Evolutionary conservation across 768 basidiomycete species (phyloP).

Genomic region (Lentinula lateritia): DNA sequence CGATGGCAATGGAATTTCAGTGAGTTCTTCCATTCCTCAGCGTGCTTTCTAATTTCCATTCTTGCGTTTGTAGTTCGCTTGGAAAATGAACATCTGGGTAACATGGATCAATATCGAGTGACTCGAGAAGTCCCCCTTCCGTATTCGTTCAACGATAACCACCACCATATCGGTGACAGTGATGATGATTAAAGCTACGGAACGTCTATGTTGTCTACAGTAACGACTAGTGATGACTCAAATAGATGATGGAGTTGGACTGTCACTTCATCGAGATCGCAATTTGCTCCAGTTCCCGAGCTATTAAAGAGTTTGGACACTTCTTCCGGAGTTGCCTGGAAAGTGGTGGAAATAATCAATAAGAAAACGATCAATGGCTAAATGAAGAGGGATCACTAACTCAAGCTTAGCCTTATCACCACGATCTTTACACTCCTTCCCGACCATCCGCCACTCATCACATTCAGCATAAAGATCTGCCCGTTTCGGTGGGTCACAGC

Average conservation of each 20-base stretch:
- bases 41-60: not conserved
- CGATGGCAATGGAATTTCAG: slow-evolving; percentile 93
- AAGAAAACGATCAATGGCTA: not conserved
- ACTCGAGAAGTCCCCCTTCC: slow-evolving; percentile 83
- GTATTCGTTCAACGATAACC: slow-evolving; percentile 53
- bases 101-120: slow-evolving; percentile 88
- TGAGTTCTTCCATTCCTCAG: slow-evolving; percentile 28
- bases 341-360: not conserved
- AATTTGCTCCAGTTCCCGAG: slow-evolving; percentile 69
- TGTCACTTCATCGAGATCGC: slow-evolving; percentile 53
- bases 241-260: not conserved
- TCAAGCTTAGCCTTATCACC: slow-evolving; percentile 80
- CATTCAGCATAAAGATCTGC: slow-evolving; percentile 87
- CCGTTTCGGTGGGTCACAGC: slow-evolving; percentile 79
- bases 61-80: slow-evolving; percentile 50
- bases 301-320: slow-evolving; percentile 77
- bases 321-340: slow-evolving; percentile 63
- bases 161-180: slow-evolving; percentile 33
- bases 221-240: not conserved
- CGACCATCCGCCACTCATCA: slow-evolving; percentile 86
- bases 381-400: slow-evolving; percentile 45
- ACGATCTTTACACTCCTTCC: slow-evolving; percentile 84
- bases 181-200: slow-evolving; percentile 26
- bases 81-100: slow-evolving; percentile 91
- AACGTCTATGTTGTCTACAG: not conserved